Conservation (phyloP, 345 rosid genomes). For the Syzygium aqueum region DNA sequence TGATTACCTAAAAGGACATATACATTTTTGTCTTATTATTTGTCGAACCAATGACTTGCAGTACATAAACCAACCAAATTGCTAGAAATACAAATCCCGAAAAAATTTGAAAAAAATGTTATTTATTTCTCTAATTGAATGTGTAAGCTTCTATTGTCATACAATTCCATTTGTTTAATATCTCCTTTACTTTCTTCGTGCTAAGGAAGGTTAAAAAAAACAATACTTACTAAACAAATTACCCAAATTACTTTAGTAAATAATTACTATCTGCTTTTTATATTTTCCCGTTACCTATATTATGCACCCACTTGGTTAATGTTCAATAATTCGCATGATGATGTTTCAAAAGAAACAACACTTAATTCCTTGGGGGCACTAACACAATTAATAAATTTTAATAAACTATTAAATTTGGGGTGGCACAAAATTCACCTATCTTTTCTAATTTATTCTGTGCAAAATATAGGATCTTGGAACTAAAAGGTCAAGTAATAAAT, state of each 20-base stretch:
- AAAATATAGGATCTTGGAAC: background rate
- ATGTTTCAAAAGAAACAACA: background rate
- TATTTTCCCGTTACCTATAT: background rate
- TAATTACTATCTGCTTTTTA: background rate
- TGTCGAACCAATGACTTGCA: background rate
- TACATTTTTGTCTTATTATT: background rate
- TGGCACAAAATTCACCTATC: background rate
- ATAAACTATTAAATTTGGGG: background rate
- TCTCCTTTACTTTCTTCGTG: background rate
- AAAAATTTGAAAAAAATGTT: background rate
- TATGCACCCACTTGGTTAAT: background rate
- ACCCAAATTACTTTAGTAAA: background rate
- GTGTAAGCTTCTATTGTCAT: background rate
- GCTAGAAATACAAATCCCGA: background rate
- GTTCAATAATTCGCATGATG: no score
- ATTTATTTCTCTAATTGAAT: background rate
- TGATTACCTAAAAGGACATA: background rate
- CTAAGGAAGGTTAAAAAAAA: background rate
- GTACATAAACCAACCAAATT: background rate
- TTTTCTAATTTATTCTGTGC: background rate
- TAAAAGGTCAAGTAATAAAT: background rate
- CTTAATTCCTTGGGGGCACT: background rate
- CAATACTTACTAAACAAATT: background rate
- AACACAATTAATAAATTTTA: background rate
- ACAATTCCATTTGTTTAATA: background rate